phyloP scores from a whole-genome alignment of 208 protist species.

The Kentomonas sorsogonicus region DNA sequence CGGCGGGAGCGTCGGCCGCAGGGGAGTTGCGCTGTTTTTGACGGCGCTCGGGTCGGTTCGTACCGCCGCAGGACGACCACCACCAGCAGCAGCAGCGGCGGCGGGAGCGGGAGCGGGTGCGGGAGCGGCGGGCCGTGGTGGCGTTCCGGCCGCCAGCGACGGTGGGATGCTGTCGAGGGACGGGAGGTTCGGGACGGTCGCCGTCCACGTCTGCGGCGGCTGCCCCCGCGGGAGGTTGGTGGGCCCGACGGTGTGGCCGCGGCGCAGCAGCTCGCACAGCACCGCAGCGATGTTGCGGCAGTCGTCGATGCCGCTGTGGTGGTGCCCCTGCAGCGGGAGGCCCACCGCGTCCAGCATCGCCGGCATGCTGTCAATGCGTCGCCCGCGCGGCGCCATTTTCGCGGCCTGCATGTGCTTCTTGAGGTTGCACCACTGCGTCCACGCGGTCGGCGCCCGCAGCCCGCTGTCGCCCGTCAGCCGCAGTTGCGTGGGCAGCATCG shows the following conservation, averaged over 20 bases:
- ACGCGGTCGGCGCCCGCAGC: constrained; percentile 17
- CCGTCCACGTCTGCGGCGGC: too few relatives aligned
- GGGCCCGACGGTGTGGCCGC: constrained; percentile 30
- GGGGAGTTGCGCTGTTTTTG: not conserved
- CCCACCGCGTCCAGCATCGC: constrained; percentile 64
- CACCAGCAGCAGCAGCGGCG: not conserved
- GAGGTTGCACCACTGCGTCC: constrained; percentile 86
- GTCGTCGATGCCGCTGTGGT: constrained; percentile 93
- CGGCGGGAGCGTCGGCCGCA: not conserved
- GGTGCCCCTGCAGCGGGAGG: constrained; percentile 64
- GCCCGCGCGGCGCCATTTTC: not conserved
- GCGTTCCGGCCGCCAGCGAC: constrained; percentile 17
- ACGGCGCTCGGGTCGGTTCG: not conserved
- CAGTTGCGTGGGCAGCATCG: constrained; percentile 76
- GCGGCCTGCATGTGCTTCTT: constrained; percentile 66
- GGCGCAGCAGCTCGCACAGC: constrained; percentile 38
- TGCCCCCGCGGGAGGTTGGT: constrained; percentile 14
- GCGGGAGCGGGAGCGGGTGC: not conserved
- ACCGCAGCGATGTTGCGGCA: constrained; percentile 88
- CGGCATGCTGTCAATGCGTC: constrained; percentile 18
- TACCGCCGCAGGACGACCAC: not conserved
- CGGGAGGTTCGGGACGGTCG: too few relatives aligned
- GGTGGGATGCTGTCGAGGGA: not conserved
- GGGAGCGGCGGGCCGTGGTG: constrained; percentile 8
- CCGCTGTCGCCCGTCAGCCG: constrained; percentile 19